These are phyloP conservation scores for Acacia concinna DNA, from an alignment of 331 rosid species.

Conservation along the genomic window DNA sequence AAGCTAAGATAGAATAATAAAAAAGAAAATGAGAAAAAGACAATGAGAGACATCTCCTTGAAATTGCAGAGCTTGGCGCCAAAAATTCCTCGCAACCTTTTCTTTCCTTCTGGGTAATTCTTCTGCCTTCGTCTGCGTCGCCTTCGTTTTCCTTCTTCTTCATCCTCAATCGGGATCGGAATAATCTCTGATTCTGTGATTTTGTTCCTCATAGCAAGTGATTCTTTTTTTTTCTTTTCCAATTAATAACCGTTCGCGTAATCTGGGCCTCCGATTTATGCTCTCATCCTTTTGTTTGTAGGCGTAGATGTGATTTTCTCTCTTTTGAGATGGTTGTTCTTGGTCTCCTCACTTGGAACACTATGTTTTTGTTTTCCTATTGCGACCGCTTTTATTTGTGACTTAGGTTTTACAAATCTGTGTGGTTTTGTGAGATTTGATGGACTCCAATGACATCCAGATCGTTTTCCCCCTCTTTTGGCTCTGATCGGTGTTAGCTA, in stretches of 20 bases:
- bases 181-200: not conserved
- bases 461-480: slow-evolving; percentile 2
- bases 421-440: not conserved
- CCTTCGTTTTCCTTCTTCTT: not conserved
- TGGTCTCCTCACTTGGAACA: not conserved
- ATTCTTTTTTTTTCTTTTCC: not conserved
- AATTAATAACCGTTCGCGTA: too few species aligned
- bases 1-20: too few species aligned
- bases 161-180: slow-evolving; percentile 25
- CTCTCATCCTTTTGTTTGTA: not conserved
- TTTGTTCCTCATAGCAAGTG: slow-evolving; percentile 24
- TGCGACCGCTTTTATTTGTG: not conserved
- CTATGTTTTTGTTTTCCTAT: not conserved
- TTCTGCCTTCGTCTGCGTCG: not conserved
- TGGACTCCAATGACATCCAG: not conserved
- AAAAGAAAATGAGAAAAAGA: too few species aligned
- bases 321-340: not conserved
- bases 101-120: not conserved
- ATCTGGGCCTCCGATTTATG: not conserved
- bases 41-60: slow-evolving; percentile 35
- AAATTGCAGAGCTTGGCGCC: slow-evolving; percentile 48
- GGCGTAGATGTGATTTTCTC: slow-evolving; percentile 27
- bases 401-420: not conserved
- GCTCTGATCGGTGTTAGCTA: slow-evolving; percentile 5
- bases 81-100: not conserved